Evolutionary conservation across 164 flowering plant species (phyloP), one percentile per base, ranked within the genome.

Genomic region (Berberis thunbergii): DNA sequence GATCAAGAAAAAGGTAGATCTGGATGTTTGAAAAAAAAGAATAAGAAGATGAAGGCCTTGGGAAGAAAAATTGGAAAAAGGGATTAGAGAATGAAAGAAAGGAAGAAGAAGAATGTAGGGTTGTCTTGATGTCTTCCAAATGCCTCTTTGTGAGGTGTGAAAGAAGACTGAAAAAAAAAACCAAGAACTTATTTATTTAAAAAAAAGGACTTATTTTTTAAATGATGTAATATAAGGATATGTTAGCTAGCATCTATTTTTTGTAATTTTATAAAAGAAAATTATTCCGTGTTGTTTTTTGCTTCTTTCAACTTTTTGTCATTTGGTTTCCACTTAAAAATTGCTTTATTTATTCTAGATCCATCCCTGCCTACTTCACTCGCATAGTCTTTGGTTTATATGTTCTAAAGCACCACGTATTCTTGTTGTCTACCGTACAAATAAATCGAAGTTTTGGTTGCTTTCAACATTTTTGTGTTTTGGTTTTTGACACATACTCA

Each of bases 101-200:
- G 43, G 26, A 26, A 26, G 26, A 26, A 42, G 43, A 46, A 60
- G 26, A 57, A 64, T 60, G 56, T 64, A 61, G 75, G 71, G 65
- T 68, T 64, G 49, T 61, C 44, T n/a, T 2, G 10, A 11, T 50
- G 64, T 62, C 57, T 54, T 72, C 67, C 64, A 44, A 52, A 39
- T 40, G 13, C 41, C 11, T 41, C 11, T 38, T 6, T 43, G 45
- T 60, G 50, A n/a, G 48, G 63, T 60, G 52, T 58, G 0, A n/a
- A n/a, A n/a, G 63, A 60, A 60, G 41, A 60, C 46, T 26, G 42
- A 54, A n/a, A 48, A 45, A n/a, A 26, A 26, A 26, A 26, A 26
- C 0, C 26, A 26, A 26, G 26, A 26, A 26, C 26, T 26, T 26
- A 26, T 26, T 26, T 26, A 26, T 26, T 26, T 26, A 26, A 26